Conservation (phyloP, 305 asterid genomes). For the Fraxinus greggii region DNA sequence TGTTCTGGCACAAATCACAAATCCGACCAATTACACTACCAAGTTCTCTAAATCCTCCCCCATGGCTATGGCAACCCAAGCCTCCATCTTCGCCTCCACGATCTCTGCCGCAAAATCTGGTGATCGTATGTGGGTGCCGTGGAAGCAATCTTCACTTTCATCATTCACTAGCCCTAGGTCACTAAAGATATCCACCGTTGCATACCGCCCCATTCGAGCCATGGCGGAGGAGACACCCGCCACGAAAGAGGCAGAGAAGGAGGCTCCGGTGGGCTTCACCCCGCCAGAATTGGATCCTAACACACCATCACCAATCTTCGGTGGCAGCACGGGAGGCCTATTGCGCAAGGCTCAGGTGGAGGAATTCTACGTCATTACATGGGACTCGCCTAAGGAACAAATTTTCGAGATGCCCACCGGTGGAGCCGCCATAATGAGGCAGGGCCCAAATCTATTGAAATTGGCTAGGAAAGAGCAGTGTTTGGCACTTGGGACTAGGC, state of each 20-base stretch:
- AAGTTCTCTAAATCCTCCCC: not conserved
- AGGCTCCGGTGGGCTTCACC: constrained; percentile 79
- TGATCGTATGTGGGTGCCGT: constrained; percentile 45
- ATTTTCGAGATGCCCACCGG: constrained; percentile 97
- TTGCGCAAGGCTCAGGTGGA: constrained; percentile 86
- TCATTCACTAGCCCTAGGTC: constrained; percentile 46
- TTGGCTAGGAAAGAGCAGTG: constrained; percentile 93
- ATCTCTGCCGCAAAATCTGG: constrained; percentile 39
- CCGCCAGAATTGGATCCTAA: constrained; percentile 89
- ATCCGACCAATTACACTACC: not conserved
- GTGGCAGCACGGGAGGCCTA: constrained; percentile 91
- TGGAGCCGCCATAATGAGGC: constrained; percentile 92
- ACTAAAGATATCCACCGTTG: constrained; percentile 19
- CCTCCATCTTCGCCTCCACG: constrained; percentile 78
- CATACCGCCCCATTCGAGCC: constrained; percentile 57
- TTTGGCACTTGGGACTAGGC: constrained; percentile 71
- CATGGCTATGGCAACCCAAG: constrained; percentile 91
- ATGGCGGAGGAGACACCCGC: constrained; percentile 56
- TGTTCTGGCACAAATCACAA: not conserved
- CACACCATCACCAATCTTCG: constrained; percentile 94
- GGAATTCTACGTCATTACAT: constrained; percentile 85
- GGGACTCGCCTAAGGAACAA: constrained; percentile 92
- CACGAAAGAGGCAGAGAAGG: constrained; percentile 25
- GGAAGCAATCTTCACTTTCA: constrained; percentile 51
- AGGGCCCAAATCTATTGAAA: constrained; percentile 81